Percentiles rank a stretch among this genome's conserved stretches.
phyloP scores from a whole-genome alignment of 306 rosid genomes.

The Styphnolobium japonicum region DNA sequence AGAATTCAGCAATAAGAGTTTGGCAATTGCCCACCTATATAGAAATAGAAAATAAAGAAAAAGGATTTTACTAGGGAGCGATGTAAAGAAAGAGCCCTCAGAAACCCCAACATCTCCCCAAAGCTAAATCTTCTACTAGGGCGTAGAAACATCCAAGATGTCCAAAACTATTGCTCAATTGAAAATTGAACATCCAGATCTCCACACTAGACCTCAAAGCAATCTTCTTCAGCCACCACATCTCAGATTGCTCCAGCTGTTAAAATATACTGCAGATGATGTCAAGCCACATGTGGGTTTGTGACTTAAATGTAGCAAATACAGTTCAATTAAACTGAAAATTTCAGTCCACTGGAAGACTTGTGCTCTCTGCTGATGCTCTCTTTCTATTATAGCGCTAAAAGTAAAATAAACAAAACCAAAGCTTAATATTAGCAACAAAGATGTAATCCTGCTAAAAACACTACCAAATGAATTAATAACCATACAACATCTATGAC shows the following conservation, averaged over 20 bases:
- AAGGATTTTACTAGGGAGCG: constrained; percentile 22
- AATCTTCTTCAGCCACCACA: constrained; percentile 29
- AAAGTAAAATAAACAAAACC: constrained; percentile 20
- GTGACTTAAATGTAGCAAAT: constrained; percentile 27
- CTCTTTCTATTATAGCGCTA: constrained; percentile 80
- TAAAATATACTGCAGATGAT: constrained; percentile 38
- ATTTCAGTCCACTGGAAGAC: constrained; percentile 48
- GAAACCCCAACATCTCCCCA: constrained; percentile 39
- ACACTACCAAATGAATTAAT: neutral
- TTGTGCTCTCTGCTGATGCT: constrained; percentile 46
- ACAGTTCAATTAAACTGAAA: constrained; percentile 36
- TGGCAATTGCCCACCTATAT: constrained; percentile 35
- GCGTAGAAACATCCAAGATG: constrained; percentile 25
- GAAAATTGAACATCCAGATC: constrained; percentile 22
- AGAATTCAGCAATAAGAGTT: constrained; percentile 34
- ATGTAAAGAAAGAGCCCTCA: constrained; percentile 20
- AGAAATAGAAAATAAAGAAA: constrained; percentile 26
- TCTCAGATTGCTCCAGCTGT: constrained; percentile 36
- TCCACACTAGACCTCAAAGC: constrained; percentile 28
- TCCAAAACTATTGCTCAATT: constrained; percentile 34
- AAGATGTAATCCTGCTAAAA: neutral
- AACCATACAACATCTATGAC: neutral
- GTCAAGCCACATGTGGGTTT: constrained; percentile 29
- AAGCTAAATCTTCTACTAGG: constrained; percentile 40
- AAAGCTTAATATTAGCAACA: constrained; percentile 10